Evolutionary conservation across 768 basidiomycete species (phyloP), one percentile per base, ranked within the genome.

Genomic region (Russula brevipes): DNA sequence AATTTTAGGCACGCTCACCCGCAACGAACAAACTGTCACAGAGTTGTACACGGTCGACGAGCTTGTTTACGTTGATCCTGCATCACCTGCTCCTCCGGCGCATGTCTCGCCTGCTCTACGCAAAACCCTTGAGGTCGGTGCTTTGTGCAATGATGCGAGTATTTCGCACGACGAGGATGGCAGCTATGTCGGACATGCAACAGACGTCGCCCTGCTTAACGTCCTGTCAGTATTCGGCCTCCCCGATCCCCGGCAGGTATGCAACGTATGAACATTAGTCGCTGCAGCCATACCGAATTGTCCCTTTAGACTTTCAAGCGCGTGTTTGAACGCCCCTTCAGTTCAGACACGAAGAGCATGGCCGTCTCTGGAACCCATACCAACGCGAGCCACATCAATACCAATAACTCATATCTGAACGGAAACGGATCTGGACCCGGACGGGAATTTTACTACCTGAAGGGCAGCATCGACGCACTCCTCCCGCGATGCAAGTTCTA

Each of bases 11-110:
- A 98, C 95, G 0, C 75, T 98, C 64, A 98, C 95, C 1, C 94
- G 87, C 74, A 98, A 98, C 73, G 94, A 97, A 69, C 94, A 96
- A 78, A 97, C 94, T 0, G 92, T 98, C 2, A 91, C 87, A 0
- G 89, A 94, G 66, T 79, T 88, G 9, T 98, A 97, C 73, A 79
- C 86, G 0, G 89, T 96, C 8, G 95, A 97, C 68, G 95, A 96
- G 71, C 78, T 79, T 4, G 71, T 91, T 35, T 79, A 80, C 52
- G 73, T 97, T 19, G 87, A 91, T 64, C 82, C 83, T 0, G 71
- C 79, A 0, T 74, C 78, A 16, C 74, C 79, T 3, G 73, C 77
- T 1, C 42, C 76, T 68, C 60, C 79, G 71, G 30, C 69, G 5
- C 69, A 72, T 6, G 78, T 82, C 52, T 87, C 87, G 1, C 78